Evolutionary conservation across 2,329 filamentous ascomycete genomes (phyloP), one percentile per base, ranked within the genome.

Genomic region (Neofusicoccum parvum): DNA sequence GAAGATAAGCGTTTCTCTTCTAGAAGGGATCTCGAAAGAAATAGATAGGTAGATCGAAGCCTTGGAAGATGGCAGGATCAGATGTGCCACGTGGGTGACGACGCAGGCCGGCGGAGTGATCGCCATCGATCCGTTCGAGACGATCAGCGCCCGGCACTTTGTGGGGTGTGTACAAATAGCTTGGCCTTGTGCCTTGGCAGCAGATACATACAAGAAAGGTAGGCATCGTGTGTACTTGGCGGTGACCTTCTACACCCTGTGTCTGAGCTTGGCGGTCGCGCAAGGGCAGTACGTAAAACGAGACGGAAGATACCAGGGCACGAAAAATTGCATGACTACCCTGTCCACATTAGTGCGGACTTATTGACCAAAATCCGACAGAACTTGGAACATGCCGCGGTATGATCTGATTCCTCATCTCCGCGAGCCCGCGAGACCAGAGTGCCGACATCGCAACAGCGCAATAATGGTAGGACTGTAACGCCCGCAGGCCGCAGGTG

Each of bases 371-470:
- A n/a, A 45, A 45, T 10, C 27, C 11, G 53, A 32, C 15, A 14
- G 39, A 46, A 36, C 41, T n/a, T 14, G n/a, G 27, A 32, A 36
- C 20, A 20, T 60, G 41, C 7, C 12, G 17, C 41, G 54, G 15
- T 34, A 2, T 12, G 27, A n/a, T 23, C 37, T 17, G 56, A 17
- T 48, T 14, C 12, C 27, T 48, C 12, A 48, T 15, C n/a, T 48
- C 56, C 56, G 56, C 7, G 15, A 5, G n/a, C 17, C 27, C 27
- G 53, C 20, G 3, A 34, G 15, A 6, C 54, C 23, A 27, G 45
- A 2, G 12, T 59, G 36, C 56, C 56, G 56, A 60, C 41, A 60
- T 60, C 56, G 56, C 56, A 48, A 37, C 23, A 37, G 56, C 43
- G 32, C 43, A n/a, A 39, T 12, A 17, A 34, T 36, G 15, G 43